Evolutionary conservation across 768 basidiomycete genomes (phyloP), one percentile per base, ranked within the genome.

Genomic region (Tulasnella sp.): DNA sequence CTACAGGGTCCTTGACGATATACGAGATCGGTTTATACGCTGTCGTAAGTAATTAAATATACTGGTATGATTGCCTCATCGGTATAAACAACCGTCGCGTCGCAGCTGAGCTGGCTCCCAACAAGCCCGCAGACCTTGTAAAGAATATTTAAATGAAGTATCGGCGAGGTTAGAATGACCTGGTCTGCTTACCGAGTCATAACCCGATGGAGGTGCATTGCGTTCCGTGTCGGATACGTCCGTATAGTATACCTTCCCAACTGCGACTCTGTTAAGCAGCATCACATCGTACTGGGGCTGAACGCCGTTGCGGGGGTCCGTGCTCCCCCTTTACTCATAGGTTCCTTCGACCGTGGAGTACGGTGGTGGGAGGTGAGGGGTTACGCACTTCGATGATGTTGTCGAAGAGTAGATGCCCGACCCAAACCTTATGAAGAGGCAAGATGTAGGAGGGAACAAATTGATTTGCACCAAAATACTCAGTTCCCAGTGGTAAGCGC

Each of bases 11-110:
- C n/a, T n/a, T n/a, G n/a, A n/a, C n/a, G n/a, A n/a, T n/a, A n/a
- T n/a, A n/a, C n/a, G n/a, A n/a, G n/a, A n/a, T 5, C 7, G 5
- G 15, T 38, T 38, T 5, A 38, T 15, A 5, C 15, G 5, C 7
- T 38, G 7, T 53, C 51, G 51, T 53, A 53, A 23, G 38, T 21
- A 41, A 53, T 53, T 13, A 53, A n/a, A 41, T 53, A 53, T 41
- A 24, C 32, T n/a, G 51, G 51, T 5, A 27, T 27, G 30, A 53
- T 53, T 4, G 51, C 51, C 15, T 53, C 34, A 21, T 53, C 51
- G 51, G 30, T 19, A 21, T 53, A 53, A 11, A 53, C 51, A 21
- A 53, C 41, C 32, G 51, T 53, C 19, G 30, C 51, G 32, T 53
- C 51, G 21, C 38, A 21, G 32, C 38, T 53, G 51, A 53, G 32